Evolutionary conservation across 352 stramenopile genomes (phyloP).

Genomic region (Phytophthora gonapodyides): DNA sequence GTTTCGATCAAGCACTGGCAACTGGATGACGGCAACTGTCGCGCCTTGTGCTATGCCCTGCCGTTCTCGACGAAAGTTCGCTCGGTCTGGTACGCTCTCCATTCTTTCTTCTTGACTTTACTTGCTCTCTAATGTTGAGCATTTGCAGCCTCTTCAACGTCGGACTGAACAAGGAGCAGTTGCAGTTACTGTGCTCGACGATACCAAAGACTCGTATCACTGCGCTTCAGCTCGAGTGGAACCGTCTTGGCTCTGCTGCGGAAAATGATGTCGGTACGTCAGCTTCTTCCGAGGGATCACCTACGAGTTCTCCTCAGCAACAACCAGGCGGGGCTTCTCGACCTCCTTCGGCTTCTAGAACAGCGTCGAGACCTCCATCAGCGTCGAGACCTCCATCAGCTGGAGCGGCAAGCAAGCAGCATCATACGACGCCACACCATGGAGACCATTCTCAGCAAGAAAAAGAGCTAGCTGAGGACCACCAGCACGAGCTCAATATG

Average conservation of each 20-base stretch:
- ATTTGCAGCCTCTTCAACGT: conserved; percentile 65
- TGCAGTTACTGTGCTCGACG: conserved; percentile 51
- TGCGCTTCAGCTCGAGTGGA: conserved; percentile 75
- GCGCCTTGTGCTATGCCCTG: conserved; percentile 61
- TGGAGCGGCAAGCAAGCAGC: conserved; percentile 14
- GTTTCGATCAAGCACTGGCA: conserved; percentile 69
- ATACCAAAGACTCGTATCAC: conserved; percentile 60
- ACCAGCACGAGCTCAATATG: conserved; percentile 24
- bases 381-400: conserved; percentile 17
- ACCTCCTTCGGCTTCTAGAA: conserved; percentile 9
- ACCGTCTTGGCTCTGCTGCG: conserved; percentile 20
- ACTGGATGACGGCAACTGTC: conserved; percentile 62
- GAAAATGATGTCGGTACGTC: neutral
- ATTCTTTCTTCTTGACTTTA: neutral
- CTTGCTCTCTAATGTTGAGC: neutral
- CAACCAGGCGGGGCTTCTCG: conserved; percentile 7
- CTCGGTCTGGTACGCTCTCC: conserved; percentile 51
- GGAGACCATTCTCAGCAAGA: conserved; percentile 7
- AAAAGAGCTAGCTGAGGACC: conserved; percentile 15
- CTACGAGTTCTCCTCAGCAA: neutral
- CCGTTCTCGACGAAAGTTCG: conserved; percentile 47
- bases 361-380: conserved; percentile 18
- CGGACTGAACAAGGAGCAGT: conserved; percentile 50
- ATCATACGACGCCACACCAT: conserved; percentile 3
- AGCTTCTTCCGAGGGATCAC: neutral